Percentiles rank a stretch among this genome's conserved stretches.
These are phyloP conservation scores for Metschnikowia borealis DNA, from an alignment of 805 yeast species.

Conservation along the genomic window DNA sequence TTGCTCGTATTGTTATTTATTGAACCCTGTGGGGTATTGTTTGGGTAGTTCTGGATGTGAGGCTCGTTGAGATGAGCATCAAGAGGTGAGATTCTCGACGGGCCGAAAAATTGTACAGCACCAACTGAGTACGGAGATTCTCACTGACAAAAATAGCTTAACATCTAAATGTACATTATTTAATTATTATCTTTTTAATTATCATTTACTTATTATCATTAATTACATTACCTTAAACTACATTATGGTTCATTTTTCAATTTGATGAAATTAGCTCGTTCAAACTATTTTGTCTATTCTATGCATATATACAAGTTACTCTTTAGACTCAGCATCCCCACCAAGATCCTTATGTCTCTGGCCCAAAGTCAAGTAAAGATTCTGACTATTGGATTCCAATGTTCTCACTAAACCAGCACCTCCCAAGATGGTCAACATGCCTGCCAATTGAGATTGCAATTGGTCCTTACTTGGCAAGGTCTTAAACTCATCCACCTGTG, in stretches of 20 bases:
- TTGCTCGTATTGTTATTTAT: not conserved
- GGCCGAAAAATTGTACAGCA: not conserved
- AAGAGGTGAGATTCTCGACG: not conserved
- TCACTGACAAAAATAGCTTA: too few relatives aligned
- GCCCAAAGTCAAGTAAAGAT: slow-evolving; percentile 71
- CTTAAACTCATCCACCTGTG: slow-evolving; percentile 59
- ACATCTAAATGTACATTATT: too few relatives aligned
- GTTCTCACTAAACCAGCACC: slow-evolving; percentile 89
- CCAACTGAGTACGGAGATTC: not conserved
- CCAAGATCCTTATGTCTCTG: slow-evolving; percentile 48
- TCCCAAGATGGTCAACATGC: slow-evolving; percentile 75
- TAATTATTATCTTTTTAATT: too few relatives aligned
- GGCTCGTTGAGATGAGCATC: slow-evolving; percentile 4
- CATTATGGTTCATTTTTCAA: too few relatives aligned
- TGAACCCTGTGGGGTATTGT: not conserved
- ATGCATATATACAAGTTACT: slow-evolving; percentile 10
- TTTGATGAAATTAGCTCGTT: too few relatives aligned
- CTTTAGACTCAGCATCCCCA: slow-evolving; percentile 11
- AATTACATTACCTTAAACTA: too few relatives aligned
- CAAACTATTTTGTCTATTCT: not conserved
- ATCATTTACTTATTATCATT: too few relatives aligned
- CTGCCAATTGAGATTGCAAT: slow-evolving; percentile 77
- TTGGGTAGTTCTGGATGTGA: not conserved
- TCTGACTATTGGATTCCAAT: slow-evolving; percentile 62
- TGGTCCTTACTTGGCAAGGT: slow-evolving; percentile 67